phyloP scores from a whole-genome alignment of 352 stramenopile genomes.

The Pythium graminicola region DNA sequence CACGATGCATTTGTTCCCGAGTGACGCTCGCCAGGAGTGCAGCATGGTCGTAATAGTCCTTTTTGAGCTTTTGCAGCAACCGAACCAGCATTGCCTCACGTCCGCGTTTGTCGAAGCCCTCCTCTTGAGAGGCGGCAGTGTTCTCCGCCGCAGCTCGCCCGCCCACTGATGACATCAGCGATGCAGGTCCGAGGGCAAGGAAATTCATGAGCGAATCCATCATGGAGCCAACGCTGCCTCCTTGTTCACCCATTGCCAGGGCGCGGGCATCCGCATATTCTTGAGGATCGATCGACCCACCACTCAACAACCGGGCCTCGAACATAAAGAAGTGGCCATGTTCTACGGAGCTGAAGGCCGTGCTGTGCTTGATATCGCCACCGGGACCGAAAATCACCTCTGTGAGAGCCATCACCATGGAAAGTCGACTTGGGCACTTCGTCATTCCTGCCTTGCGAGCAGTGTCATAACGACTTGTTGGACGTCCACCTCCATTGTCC shows the following conservation, averaged over 20 bases:
- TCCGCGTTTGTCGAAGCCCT: conserved; percentile 77
- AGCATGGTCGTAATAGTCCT: conserved; percentile 73
- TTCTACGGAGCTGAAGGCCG: conserved; percentile 69
- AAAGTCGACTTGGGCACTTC: conserved; percentile 76
- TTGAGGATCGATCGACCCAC: conserved; percentile 72
- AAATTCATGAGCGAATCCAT: conserved; percentile 89
- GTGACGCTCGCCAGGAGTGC: conserved; percentile 67
- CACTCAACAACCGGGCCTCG: conserved; percentile 77
- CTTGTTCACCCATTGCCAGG: conserved; percentile 41
- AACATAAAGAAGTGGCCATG: conserved; percentile 89
- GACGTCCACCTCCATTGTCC: conserved; percentile 24
- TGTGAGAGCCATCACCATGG: conserved; percentile 77
- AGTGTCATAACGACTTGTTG: conserved; percentile 69
- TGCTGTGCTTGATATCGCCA: conserved; percentile 29
- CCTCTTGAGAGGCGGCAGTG: conserved; percentile 62
- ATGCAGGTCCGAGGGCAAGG: conserved; percentile 65
- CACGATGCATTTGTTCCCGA: conserved; percentile 74
- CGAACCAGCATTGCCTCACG: conserved; percentile 81
- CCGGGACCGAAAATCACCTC: conserved; percentile 68
- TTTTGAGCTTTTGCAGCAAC: conserved; percentile 76
- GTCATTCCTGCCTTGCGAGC: conserved; percentile 60
- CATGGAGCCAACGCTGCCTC: conserved; percentile 46
- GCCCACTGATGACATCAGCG: conserved; percentile 33
- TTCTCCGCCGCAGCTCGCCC: conserved; percentile 6
- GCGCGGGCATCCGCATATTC: conserved; percentile 72